Evolutionary conservation across 805 yeast genomes (phyloP).

Genomic region (Candida sithepensis): DNA sequence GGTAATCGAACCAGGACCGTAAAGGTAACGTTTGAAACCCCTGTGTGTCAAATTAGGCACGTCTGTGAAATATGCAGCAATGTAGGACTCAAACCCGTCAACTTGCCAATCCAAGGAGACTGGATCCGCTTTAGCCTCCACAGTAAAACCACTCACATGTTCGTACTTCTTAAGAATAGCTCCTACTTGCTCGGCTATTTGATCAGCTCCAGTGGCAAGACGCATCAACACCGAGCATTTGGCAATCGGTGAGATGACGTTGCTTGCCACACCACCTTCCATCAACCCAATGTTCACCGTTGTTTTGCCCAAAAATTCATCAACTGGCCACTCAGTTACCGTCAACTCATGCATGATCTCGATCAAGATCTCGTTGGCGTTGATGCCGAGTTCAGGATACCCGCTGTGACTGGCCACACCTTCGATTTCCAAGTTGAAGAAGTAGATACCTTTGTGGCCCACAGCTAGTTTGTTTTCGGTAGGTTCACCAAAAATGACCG

Average conservation of each 20-base stretch:
- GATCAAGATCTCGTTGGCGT: constrained; percentile 55
- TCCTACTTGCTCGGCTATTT: constrained; percentile 35
- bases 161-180: constrained; percentile 30
- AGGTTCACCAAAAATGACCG: constrained; percentile 73
- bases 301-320: constrained; percentile 53
- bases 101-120: constrained; percentile 52
- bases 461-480: constrained; percentile 65
- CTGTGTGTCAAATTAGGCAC: constrained; percentile 39
- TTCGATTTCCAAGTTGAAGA: constrained; percentile 38
- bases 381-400: constrained; percentile 64
- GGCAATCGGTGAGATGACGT: constrained; percentile 62
- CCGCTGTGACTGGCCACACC: constrained; percentile 67
- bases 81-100: constrained; percentile 55
- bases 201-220: constrained; percentile 45
- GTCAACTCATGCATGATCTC: constrained; percentile 46
- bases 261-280: constrained; percentile 60
- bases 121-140: constrained; percentile 32
- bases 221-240: constrained; percentile 47
- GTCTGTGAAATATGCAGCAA: constrained; percentile 37
- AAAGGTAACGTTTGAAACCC: constrained; percentile 46
- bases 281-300: constrained; percentile 60
- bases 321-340: constrained; percentile 42
- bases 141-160: constrained; percentile 8
- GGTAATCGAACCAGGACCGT: constrained; percentile 64
- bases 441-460: constrained; percentile 63